phyloP scores from a whole-genome alignment of 805 yeast species.

The Sungouiella blattae region DNA sequence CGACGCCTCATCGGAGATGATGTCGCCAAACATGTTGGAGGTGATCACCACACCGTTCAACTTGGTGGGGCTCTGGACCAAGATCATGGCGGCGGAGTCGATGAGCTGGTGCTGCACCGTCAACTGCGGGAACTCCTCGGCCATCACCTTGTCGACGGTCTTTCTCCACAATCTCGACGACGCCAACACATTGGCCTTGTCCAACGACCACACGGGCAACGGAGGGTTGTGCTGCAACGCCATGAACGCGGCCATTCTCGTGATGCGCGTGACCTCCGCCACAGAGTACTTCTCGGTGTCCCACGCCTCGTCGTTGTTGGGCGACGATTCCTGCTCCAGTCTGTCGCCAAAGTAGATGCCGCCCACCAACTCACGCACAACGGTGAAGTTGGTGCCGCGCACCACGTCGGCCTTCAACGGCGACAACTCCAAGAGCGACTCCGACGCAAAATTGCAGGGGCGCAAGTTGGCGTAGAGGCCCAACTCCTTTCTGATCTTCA shows the following conservation, averaged over 20 bases:
- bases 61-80: slow-evolving; percentile 85
- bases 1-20: slow-evolving; percentile 95
- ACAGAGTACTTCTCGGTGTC: slow-evolving; percentile 93
- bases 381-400: slow-evolving; percentile 85
- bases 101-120: slow-evolving; percentile 89
- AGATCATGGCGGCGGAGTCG: slow-evolving; percentile 98
- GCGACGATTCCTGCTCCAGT: slow-evolving; percentile 79
- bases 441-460: slow-evolving; percentile 92
- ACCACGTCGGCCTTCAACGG: slow-evolving; percentile 86
- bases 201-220: slow-evolving; percentile 90
- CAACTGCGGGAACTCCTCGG: slow-evolving; percentile 86
- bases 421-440: slow-evolving; percentile 75
- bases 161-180: slow-evolving; percentile 95
- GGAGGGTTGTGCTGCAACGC: slow-evolving; percentile 95
- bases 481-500: slow-evolving; percentile 91
- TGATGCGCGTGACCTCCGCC: slow-evolving; percentile 89
- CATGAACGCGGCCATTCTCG: slow-evolving; percentile 97
- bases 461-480: slow-evolving; percentile 93
- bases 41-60: slow-evolving; percentile 92
- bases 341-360: slow-evolving; percentile 98
- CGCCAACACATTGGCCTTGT: slow-evolving; percentile 96
- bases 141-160: slow-evolving; percentile 81
- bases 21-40: slow-evolving; percentile 97
- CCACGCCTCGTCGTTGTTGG: slow-evolving; percentile 67
- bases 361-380: slow-evolving; percentile 95